Base-by-base conservation (phyloP, 441 rosid genomes). In the Erodium chrysanthum region DNA sequence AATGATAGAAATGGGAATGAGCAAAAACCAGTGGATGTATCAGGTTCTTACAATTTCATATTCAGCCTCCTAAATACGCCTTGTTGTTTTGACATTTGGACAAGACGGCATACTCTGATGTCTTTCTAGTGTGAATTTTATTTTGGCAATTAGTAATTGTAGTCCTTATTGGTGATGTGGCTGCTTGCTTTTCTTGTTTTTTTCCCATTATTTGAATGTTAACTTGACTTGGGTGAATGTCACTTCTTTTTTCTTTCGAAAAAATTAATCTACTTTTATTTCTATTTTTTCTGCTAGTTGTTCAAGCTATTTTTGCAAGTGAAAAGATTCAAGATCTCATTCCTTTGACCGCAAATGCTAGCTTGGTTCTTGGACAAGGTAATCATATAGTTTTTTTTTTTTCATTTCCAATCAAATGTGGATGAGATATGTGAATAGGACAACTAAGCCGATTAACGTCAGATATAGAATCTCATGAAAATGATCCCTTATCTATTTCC, bases 281-380 rank as follows among this genome's bases (percentile, higher is more conserved):
- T 35, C 23, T 66, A 1, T 70, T 63, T 63, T 31, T 59, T 69
- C 29, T 77, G 65, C 71, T 70, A 85, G 96, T 83, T 76, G 70
- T 68, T 12, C 83, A 80, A 71, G 82, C 86, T 68, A 79, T 90
- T 67, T 87, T 90, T 72, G 68, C 83, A 5, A 72, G 76, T 35
- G 92, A 88, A 76, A 86, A 81, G 83, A 75, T 90, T 74, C 88
- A 79, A 65, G 88, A 83, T 69, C 74, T 83, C 66, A 72, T 80
- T 71, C 83, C 87, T 25, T 72, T 78, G 68, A 76, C 85, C 23
- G 73, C 81, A 62, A 85, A 84, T 77, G 84, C 83, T 58, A 68
- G 79, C 76, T 62, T 90, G 78, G 74, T 85, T 70, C 94, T 90
- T 59, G 96, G 89, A 71, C 78, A 81, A 83, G 88, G 96, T 90